phyloP scores from a whole-genome alignment of 2,329 filamentous ascomycete genomes.

The Epichloe coenophiala region DNA sequence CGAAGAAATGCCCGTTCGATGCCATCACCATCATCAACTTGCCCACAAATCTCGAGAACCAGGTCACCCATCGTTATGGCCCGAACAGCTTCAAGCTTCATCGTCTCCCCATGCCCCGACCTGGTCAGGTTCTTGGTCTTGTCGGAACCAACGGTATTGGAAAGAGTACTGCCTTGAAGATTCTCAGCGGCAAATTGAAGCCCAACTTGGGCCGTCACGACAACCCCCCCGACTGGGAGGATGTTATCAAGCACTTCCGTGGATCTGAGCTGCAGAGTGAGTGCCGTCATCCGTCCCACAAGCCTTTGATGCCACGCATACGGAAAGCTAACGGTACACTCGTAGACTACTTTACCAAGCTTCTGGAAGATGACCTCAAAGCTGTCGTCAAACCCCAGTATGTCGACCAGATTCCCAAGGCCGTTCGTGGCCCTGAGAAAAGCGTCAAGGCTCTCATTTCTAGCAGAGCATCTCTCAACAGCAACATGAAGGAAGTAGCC shows the following conservation, averaged over 20 bases:
- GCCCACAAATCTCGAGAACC: slow-evolving; percentile 95
- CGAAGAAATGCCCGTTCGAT: slow-evolving; percentile 97
- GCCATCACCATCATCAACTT: slow-evolving; percentile 99
- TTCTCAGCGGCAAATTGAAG: slow-evolving; percentile 96
- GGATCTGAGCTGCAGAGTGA: slow-evolving; percentile 92
- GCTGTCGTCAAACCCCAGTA: slow-evolving; percentile 98
- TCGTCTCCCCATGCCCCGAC: slow-evolving; percentile 86
- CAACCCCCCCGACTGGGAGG: slow-evolving; percentile 97
- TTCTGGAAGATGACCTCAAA: slow-evolving; percentile 92
- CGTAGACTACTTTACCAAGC: slow-evolving; percentile 89
- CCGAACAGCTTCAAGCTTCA: slow-evolving; percentile 99
- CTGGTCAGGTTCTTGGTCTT: slow-evolving; percentile 87
- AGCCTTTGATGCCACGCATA: not conserved
- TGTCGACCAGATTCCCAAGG: slow-evolving; percentile 93
- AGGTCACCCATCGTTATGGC: slow-evolving; percentile 96
- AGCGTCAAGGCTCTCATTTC: slow-evolving; percentile 68
- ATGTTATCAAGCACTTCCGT: slow-evolving; percentile 96
- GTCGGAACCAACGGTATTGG: slow-evolving; percentile 99
- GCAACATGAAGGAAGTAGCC: slow-evolving; percentile 69
- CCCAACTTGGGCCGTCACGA: slow-evolving; percentile 91
- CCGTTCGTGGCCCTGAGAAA: slow-evolving; percentile 71
- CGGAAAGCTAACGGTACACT: not conserved
- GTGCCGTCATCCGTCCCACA: slow-evolving; percentile 16
- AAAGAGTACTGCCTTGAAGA: slow-evolving; percentile 99
- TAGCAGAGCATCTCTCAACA: slow-evolving; percentile 58